Percentiles rank a stretch among this genome's conserved stretches.
Evolutionary conservation across 306 rosid genomes (phyloP).

Genomic region (Prosopis cineraria): DNA sequence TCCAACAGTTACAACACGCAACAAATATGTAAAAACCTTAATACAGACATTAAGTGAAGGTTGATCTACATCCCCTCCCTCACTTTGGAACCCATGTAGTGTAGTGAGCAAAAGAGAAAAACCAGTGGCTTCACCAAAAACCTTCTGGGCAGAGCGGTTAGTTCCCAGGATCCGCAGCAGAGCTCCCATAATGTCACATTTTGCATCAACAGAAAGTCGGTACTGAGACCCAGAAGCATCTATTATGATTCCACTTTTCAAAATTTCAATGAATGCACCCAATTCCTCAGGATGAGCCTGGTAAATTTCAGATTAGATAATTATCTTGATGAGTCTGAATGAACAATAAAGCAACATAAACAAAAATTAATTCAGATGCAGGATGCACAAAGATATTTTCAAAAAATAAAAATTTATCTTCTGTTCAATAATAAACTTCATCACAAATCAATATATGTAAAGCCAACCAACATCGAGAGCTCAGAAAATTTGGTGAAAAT

Average conservation of each 20-base stretch:
- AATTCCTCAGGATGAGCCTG: slow-evolving; percentile 98
- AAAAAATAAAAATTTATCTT: slow-evolving; percentile 13
- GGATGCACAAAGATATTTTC: slow-evolving; percentile 19
- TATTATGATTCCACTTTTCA: slow-evolving; percentile 96
- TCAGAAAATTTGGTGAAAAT: background rate
- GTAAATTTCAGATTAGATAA: slow-evolving; percentile 28
- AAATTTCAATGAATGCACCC: slow-evolving; percentile 82
- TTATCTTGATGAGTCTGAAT: slow-evolving; percentile 36
- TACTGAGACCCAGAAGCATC: slow-evolving; percentile 82
- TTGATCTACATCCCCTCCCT: slow-evolving; percentile 55
- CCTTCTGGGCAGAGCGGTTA: slow-evolving; percentile 76
- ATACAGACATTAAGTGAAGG: slow-evolving; percentile 57
- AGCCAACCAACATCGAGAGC: slow-evolving; percentile 14
- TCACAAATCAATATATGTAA: slow-evolving; percentile 11
- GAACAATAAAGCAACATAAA: slow-evolving; percentile 23
- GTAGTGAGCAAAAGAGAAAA: slow-evolving; percentile 96
- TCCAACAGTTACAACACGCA: slow-evolving; percentile 86
- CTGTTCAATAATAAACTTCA: slow-evolving; percentile 11
- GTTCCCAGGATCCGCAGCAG: slow-evolving; percentile 88
- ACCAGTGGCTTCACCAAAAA: slow-evolving; percentile 97
- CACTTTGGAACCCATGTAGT: slow-evolving; percentile 93
- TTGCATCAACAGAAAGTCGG: slow-evolving; percentile 82
- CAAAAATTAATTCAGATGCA: slow-evolving; percentile 28
- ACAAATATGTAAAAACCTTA: slow-evolving; percentile 69
- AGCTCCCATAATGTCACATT: slow-evolving; percentile 93